phyloP scores from a whole-genome alignment of 31 red algal genomes.

The Asparagopsis taxiformis region DNA sequence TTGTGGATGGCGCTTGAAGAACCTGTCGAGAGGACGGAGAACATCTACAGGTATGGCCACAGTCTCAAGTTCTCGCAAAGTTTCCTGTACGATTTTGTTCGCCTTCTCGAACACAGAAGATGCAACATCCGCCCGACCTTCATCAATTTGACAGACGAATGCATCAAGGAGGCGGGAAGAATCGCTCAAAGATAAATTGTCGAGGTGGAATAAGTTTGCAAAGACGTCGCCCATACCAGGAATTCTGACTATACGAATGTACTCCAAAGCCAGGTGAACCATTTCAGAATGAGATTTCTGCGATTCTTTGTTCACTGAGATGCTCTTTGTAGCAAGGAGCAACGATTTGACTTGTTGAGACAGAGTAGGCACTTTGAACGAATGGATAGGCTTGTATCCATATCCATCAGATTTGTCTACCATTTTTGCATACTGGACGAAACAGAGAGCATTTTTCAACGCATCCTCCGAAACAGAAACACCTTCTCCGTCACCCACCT shows the following conservation, averaged over 20 bases:
- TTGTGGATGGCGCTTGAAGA: not conserved
- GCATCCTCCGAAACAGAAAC: not conserved
- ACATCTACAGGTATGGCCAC: not conserved
- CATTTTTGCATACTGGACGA: not conserved
- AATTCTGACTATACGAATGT: not conserved
- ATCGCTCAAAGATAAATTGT: not conserved
- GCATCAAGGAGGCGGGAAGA: not conserved
- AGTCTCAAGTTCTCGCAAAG: not conserved
- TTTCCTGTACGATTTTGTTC: not conserved
- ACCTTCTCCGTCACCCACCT: not conserved
- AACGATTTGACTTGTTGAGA: not conserved
- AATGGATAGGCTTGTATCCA: not conserved
- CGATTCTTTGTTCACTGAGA: not conserved
- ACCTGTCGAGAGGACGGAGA: not conserved
- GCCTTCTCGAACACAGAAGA: not conserved
- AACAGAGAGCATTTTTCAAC: not conserved
- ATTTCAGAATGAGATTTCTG: not conserved
- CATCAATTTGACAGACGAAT: conserved; percentile 11
- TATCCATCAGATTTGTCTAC: not conserved
- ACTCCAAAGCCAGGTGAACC: not conserved
- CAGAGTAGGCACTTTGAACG: not conserved
- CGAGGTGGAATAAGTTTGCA: not conserved
- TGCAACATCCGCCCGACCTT: not conserved
- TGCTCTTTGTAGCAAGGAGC: not conserved
- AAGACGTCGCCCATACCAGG: not conserved